Conservation (phyloP, 768 basidiomycete genomes). For the Mrakia gelida region DNA sequence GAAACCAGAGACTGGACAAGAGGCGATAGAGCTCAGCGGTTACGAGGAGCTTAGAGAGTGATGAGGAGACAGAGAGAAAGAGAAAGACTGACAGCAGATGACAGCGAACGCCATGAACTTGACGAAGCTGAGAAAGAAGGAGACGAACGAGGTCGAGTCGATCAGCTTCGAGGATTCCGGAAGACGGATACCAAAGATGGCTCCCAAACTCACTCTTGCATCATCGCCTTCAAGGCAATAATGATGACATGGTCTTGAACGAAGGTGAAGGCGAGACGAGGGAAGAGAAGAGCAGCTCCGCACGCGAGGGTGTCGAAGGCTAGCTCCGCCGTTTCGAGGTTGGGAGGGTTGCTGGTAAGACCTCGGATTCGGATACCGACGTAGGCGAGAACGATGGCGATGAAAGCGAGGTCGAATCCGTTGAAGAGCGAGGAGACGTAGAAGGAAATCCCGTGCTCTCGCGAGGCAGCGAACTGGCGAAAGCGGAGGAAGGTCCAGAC, state of each 20-base stretch:
- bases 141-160: neutral
- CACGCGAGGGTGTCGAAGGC: slow-evolving; percentile 81
- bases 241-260: slow-evolving; percentile 21
- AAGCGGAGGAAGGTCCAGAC: neutral
- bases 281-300: slow-evolving; percentile 78
- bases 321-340: slow-evolving; percentile 51
- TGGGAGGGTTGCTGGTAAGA: slow-evolving; percentile 15
- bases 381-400: slow-evolving; percentile 70
- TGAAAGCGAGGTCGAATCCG: slow-evolving; percentile 35
- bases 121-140: slow-evolving; percentile 48
- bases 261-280: slow-evolving; percentile 52
- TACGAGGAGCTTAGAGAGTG: no score
- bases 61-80: no score
- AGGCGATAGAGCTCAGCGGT: no score
- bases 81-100: slow-evolving; percentile 52
- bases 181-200: no score
- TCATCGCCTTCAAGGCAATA: slow-evolving; percentile 4
- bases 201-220: neutral
- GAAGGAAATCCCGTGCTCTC: slow-evolving; percentile 25
- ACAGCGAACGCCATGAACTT: slow-evolving; percentile 73
- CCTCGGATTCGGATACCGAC: slow-evolving; percentile 63
- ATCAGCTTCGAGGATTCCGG: no score
- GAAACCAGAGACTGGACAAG: slow-evolving; percentile 58
- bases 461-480: slow-evolving; percentile 18
- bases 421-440: slow-evolving; percentile 29